Base-by-base conservation (phyloP, 2,329 filamentous ascomycete genomes). In the Blumeria hordei region DNA sequence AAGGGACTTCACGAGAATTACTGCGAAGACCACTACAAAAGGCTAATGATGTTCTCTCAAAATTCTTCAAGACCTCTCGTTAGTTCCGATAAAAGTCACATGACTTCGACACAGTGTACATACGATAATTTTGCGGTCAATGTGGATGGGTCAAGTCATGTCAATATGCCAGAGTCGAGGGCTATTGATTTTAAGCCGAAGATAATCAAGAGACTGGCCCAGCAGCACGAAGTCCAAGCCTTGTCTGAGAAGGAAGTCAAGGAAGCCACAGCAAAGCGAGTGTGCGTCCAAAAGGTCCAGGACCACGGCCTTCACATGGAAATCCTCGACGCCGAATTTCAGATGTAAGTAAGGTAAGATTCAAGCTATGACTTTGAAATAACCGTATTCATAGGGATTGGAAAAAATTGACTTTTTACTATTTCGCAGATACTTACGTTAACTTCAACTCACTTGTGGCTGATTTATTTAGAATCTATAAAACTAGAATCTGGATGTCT, bases 401-500 rank as follows among this genome's bases (percentile, higher is more conserved):
- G 80, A 94, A 96, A 70, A 98, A 98, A 67, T 72, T 98, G 55
- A 98, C 93, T 0, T 96, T 96, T 69, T 98, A 95, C 71, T 98
- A 96, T 70, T 98, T 95, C 66, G 90, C 92, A 55, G 88, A 95
- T 65, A 81, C 87, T 0, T 98, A 98, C 67, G 94, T 98, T 73
- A 96, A 96, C 70, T 98, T 98, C 75, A 98, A 98, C 67, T 86
- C 87, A 1, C 78, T 98, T 14, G 92, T 98, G 54, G 94, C 88
- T 0, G 92, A 98, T 66, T 74, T 98, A 11, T 98, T 96, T 76
- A 96, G 96, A 70, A 90, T 96, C 59, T 98, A 96, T 75, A 98
- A 98, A 72, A 94, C 90, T 21, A 80, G 93, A 62, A 98, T 98
- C 63, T 98, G 92, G 92, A 94, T 98, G 86, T 96, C 90, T 4